Conservation (phyloP, 2,329 filamentous ascomycete species). For the Fusarium coffeatum region DNA sequence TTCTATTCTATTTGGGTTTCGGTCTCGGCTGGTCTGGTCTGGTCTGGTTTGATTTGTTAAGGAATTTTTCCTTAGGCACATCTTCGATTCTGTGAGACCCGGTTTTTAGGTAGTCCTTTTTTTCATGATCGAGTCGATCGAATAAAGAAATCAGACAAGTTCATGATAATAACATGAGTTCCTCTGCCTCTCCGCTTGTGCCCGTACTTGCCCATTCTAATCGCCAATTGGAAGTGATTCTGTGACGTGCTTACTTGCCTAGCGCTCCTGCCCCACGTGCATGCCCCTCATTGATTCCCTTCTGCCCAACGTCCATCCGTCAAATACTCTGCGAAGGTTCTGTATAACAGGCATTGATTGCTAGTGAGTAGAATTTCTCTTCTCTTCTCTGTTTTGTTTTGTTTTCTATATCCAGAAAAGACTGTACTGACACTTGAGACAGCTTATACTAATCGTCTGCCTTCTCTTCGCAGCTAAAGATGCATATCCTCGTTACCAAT, state of each 20-base stretch:
- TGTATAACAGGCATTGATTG: constrained; percentile 11
- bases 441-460: constrained; percentile 1
- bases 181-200: constrained; percentile 12
- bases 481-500: constrained; percentile 77
- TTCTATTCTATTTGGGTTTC: constrained; percentile 17
- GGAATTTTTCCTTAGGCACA: constrained; percentile 26
- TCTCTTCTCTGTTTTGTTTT: not conserved
- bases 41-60: constrained; percentile 12
- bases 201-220: constrained; percentile 5
- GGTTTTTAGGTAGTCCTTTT: constrained; percentile 40
- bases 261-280: constrained; percentile 42
- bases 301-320: constrained; percentile 12
- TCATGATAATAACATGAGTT: constrained; percentile 35
- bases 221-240: constrained; percentile 30
- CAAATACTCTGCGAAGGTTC: constrained; percentile 22
- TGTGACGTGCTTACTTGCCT: constrained; percentile 44
- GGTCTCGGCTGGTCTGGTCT: constrained; percentile 11
- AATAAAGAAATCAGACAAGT: constrained; percentile 35
- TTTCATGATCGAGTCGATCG: constrained; percentile 33
- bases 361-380: constrained; percentile 2
- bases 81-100: constrained; percentile 35
- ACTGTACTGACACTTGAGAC: not conserved
- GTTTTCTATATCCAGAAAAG: not conserved
- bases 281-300: constrained; percentile 36
- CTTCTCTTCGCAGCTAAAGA: constrained; percentile 46